A percentile compares a stretch with the other conserved stretches of the same genome.
Evolutionary conservation across 208 protist species (phyloP).

Genomic region (Leptomonas pyrrhocoris): DNA sequence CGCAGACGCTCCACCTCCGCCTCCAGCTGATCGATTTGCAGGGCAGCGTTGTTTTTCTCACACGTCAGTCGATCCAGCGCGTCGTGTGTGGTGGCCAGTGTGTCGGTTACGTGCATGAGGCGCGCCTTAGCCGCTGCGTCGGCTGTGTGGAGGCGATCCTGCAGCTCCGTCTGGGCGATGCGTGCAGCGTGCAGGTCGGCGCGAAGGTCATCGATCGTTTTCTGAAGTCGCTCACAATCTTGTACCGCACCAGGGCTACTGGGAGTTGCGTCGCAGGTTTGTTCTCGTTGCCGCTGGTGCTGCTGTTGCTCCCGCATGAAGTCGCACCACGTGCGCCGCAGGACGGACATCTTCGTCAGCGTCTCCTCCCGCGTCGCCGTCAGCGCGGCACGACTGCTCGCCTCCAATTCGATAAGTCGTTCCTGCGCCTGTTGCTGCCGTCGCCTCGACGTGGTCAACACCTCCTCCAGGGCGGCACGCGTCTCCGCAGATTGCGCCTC

Average conservation of each 20-base stretch:
- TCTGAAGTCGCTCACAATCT: not conserved
- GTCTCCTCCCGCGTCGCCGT: slow-evolving; percentile 20
- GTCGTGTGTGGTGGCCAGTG: slow-evolving; percentile 23
- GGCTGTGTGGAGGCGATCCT: slow-evolving; percentile 24
- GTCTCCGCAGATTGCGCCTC: slow-evolving; percentile 26
- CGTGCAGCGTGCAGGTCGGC: slow-evolving; percentile 24
- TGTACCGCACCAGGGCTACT: not conserved
- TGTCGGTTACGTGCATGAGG: slow-evolving; percentile 12
- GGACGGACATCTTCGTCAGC: slow-evolving; percentile 10
- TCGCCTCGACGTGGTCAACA: slow-evolving; percentile 25
- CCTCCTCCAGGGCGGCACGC: slow-evolving; percentile 10
- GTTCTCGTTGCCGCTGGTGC: not conserved
- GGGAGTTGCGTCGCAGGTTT: too few relatives aligned
- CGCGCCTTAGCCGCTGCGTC: slow-evolving; percentile 13
- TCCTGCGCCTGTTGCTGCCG: slow-evolving; percentile 25
- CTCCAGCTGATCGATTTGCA: slow-evolving; percentile 32
- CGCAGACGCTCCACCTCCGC: slow-evolving; percentile 35
- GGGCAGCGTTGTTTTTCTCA: slow-evolving; percentile 15
- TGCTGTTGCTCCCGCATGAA: not conserved
- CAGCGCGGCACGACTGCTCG: slow-evolving; percentile 18
- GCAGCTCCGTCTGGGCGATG: slow-evolving; percentile 14
- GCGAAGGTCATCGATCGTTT: not conserved
- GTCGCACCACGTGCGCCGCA: slow-evolving; percentile 19
- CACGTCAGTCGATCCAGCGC: slow-evolving; percentile 4
- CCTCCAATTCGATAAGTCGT: slow-evolving; percentile 22